Base-by-base conservation (phyloP, 805 yeast species). In the Kuraishia borneana region DNA sequence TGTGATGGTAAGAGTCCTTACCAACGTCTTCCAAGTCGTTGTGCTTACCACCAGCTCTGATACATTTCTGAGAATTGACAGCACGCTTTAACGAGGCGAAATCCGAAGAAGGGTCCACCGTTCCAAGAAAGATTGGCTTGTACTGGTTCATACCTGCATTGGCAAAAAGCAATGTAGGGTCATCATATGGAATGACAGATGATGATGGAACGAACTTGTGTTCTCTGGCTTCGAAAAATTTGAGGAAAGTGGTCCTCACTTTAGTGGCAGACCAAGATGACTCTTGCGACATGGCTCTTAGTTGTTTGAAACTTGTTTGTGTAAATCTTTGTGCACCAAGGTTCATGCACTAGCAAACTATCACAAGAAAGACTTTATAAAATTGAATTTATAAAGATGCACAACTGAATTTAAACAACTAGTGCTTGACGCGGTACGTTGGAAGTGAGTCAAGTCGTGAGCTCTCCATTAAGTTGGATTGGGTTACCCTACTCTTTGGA, bases 101-200 rank as follows among this genome's bases (percentile, higher is more conserved):
- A 32, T 87, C 92, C 30, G 92, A 78, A 17, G 89, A 66, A 21
- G 99, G 99, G 48, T 92, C 97, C 31, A 87, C 96, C 7, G 96
- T 88, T 36, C 99, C 99, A 51, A 88, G 67, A 58, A 92, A 92
- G 47, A 92, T 92, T 10, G 98, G 95, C 61, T 92, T 92, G 62
- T 88, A 92, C 66, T 92, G 99, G 64, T 92, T 92, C 99, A 92
- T 92, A 61, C 97, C 98, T 39, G 99, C 99, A 56, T 92, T 92
- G 53, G 98, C 95, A 54, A 92, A 92, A 42, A 92, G 66, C 41
- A 92, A 70, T 18, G 97, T 89, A 34, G 99, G 98, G 56, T 92
- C 99, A 63, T 92, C 96, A 56, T 81, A 94, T 35, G 99, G 99
- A 40, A 92, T 79, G 20, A 89, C 97, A 0, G 96, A 83, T 2